Base-by-base conservation (phyloP, 1,284 basidiomycete genomes). In the Rhodotorula sp. region DNA sequence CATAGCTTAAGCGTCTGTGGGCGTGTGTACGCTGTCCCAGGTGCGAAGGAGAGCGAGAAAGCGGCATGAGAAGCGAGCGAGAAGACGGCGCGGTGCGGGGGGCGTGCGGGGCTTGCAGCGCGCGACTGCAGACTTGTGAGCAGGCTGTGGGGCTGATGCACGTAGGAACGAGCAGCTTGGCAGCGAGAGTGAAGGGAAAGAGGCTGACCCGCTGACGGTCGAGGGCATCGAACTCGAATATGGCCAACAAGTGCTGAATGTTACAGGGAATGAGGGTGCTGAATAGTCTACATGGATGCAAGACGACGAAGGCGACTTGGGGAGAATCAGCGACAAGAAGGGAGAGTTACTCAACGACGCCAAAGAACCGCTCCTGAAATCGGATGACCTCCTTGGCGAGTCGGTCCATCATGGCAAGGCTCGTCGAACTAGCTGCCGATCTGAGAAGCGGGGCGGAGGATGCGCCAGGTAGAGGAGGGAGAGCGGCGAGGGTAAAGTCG, bases 331-430 rank as follows among this genome's bases (percentile, higher is more conserved):
- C 20, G 47, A 19, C 8, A 20, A 52, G 39, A 17, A 20, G 22
- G n/a, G 27, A 10, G 9, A 9, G 5, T 24, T 11, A 62, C 15
- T 62, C 60, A 30, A 55, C 24, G 24, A 48, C 39, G 13, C 58
- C 64, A 4, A 55, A 60, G 53, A 60, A 66, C 34, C 47, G 32
- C 52, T 94, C 91, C 81, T 94, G 92, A 79, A 94, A 94, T 58
- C 81, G 83, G 72, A 92, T 90, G 52, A 94, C 81, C 78, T 94
- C 91, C 77, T 90, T 86, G 86, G 91, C 91, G 9, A 95, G 82
- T 76, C 89, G 89, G 80, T 93, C 91, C 87, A 94, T 90, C 82
- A 90, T 84, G 80, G 86, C 87, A 84, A 90, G 88, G 58, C 88
- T 89, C 59, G 63, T 46, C 30, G 62, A 30, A 13, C 61, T 55